Evolutionary conservation across 2,329 filamentous ascomycete genomes (phyloP).

Genomic region (Verruconis gallopava): DNA sequence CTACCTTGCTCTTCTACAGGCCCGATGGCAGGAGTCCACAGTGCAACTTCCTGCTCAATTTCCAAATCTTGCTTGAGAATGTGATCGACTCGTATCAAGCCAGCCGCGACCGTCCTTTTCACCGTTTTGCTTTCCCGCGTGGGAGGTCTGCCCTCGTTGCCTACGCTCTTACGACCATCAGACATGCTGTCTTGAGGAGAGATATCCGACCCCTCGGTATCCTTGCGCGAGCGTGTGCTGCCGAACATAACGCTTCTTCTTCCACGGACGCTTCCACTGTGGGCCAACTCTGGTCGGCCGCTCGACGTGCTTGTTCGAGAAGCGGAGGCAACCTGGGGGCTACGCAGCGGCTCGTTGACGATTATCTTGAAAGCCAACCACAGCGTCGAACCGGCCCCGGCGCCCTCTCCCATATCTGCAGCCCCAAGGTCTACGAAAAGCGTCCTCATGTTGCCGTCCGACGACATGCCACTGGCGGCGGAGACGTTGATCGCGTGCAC

Average conservation of each 20-base stretch:
- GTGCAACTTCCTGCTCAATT: slow-evolving; percentile 59
- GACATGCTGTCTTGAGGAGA: slow-evolving; percentile 14
- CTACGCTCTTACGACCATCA: background rate
- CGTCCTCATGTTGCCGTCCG: slow-evolving; percentile 61
- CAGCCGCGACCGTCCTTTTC: slow-evolving; percentile 61
- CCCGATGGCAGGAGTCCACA: slow-evolving; percentile 53
- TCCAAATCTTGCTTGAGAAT: slow-evolving; percentile 61
- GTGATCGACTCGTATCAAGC: slow-evolving; percentile 61
- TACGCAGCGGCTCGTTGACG: slow-evolving; percentile 37
- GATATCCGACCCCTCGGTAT: slow-evolving; percentile 16
- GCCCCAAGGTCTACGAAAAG: slow-evolving; percentile 78
- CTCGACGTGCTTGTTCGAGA: slow-evolving; percentile 20
- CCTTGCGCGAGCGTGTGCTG: slow-evolving; percentile 40
- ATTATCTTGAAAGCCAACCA: slow-evolving; percentile 77
- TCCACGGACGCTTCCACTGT: slow-evolving; percentile 23
- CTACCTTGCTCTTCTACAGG: slow-evolving; percentile 42
- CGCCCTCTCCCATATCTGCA: slow-evolving; percentile 54
- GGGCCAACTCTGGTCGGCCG: background rate
- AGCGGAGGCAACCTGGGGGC: slow-evolving; percentile 18
- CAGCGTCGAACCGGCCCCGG: slow-evolving; percentile 56
- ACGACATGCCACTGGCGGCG: slow-evolving; percentile 53
- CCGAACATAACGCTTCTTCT: slow-evolving; percentile 53
- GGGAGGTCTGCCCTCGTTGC: slow-evolving; percentile 1
- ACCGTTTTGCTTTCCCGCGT: slow-evolving; percentile 36
- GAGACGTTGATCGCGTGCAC: slow-evolving; percentile 69